Base-by-base conservation (phyloP, 2,329 filamentous ascomycete species). In the Colletotrichum sp. region DNA sequence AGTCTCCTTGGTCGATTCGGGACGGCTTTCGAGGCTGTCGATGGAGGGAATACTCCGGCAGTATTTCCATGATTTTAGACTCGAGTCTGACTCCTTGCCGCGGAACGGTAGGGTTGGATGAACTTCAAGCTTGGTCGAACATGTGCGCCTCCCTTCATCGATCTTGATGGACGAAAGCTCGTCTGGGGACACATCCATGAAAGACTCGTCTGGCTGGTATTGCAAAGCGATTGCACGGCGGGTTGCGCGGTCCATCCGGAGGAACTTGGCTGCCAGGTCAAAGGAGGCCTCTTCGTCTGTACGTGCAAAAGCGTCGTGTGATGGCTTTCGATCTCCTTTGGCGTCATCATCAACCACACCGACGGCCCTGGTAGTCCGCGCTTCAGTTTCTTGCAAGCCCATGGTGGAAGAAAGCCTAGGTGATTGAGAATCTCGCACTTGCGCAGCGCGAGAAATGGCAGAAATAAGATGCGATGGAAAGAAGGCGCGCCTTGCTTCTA, bases 191-290 rank as follows among this genome's bases (percentile, higher is more conserved):
- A 36, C 22, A 27, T 39, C 39, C 13, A 15, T 22, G 19, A 27
- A 7, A 29, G 59, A 16, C 16, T 27, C 44, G 68, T 11, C 44
- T 13, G 30, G n/a, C 11, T 62, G 25, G 19, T 72, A 19, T 25
- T 72, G 25, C 22, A 39, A n/a, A 55, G 30, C 25, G 15, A 57
- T 22, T 19, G 69, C 49, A 25, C 25, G 69, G 15, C 55, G 62
- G 22, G 61, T 32, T n/a, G 55, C 19, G n/a, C 72, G 72, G 19
- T 55, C 52, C 72, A 66, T 75, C 25, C n/a, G 36, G 12, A 72
- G 39, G 15, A 72, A 72, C 29, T 71, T 69, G 29, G 63, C 57
- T 15, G 72, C 69, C 11, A 75, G 62, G 19, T 72, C 72, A 6
- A 63, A 52, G 36, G 69, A 75, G 19, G 69, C 69, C 34, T 72